Evolutionary conservation across 208 protist species (phyloP).

Genomic region (Trypanosoma scelopori): DNA sequence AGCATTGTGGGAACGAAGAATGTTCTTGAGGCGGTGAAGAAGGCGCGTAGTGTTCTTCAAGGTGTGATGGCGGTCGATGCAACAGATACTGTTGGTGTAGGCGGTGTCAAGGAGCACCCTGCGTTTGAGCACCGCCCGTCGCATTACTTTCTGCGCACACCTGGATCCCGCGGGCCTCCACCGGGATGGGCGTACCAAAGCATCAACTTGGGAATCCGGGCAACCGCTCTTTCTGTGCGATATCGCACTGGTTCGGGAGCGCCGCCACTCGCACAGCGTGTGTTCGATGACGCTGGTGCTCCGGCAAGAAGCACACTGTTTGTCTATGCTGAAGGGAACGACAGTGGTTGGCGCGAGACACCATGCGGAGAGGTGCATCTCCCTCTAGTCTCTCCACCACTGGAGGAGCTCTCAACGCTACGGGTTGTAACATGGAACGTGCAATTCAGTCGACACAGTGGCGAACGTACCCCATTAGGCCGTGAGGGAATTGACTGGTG

Average conservation of each 20-base stretch:
- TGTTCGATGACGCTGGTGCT: constrained; percentile 26
- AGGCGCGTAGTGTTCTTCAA: constrained; percentile 34
- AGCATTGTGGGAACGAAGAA: constrained; percentile 57
- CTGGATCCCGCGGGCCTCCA: constrained; percentile 51
- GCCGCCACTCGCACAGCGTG: constrained; percentile 22
- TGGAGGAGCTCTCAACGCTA: constrained; percentile 33
- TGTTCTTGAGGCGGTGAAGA: constrained; percentile 53
- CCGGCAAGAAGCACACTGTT: constrained; percentile 22
- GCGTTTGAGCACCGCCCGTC: constrained; percentile 53
- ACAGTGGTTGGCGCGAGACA: constrained; percentile 21
- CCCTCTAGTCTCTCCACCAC: background rate
- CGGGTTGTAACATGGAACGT: constrained; percentile 59
- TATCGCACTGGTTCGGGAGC: constrained; percentile 30
- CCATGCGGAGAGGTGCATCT: constrained; percentile 24
- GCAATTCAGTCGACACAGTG: constrained; percentile 53
- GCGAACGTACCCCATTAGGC: constrained; percentile 49
- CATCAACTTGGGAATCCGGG: constrained; percentile 62
- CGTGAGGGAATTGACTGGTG: constrained; percentile 63
- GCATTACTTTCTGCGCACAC: constrained; percentile 54
- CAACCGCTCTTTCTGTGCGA: constrained; percentile 56
- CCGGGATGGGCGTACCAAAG: constrained; percentile 61
- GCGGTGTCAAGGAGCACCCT: constrained; percentile 31
- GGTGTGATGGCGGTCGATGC: background rate
- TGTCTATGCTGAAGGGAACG: constrained; percentile 15
- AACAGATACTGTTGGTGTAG: constrained; percentile 1